These are phyloP conservation scores for Xylariaceae sp. DNA, from an alignment of 2,329 filamentous ascomycete species.

Conservation along the genomic window DNA sequence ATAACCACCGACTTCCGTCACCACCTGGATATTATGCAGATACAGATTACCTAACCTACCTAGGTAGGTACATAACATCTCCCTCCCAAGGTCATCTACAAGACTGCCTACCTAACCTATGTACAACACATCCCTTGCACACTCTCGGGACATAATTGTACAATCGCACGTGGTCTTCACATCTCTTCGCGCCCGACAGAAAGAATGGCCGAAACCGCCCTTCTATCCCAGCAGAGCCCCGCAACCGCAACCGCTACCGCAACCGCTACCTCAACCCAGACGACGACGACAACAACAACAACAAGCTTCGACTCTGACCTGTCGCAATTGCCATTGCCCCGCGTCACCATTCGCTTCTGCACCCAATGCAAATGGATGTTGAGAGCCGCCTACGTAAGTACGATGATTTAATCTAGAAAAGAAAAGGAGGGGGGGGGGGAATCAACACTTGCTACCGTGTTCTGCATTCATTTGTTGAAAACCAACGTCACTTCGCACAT, in stretches of 20 bases:
- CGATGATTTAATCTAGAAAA: not conserved
- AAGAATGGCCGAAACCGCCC: constrained; percentile 24
- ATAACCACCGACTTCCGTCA: no score
- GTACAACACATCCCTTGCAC: not conserved
- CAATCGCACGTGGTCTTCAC: no score
- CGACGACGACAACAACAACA: not conserved
- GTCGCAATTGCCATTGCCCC: constrained; percentile 48
- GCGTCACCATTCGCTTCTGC: constrained; percentile 85
- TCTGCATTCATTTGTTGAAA: no score
- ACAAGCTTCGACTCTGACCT: constrained; percentile 5
- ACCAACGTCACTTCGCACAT: no score
- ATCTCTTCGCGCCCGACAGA: not conserved
- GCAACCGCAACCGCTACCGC: constrained; percentile 3
- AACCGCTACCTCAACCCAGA: not conserved
- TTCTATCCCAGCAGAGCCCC: constrained; percentile 15
- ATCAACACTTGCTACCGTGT: no score
- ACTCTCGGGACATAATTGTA: no score
- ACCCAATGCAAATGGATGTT: constrained; percentile 94
- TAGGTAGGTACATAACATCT: no score
- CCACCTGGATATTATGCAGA: no score
- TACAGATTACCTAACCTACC: no score
- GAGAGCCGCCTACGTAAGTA: constrained; percentile 72
- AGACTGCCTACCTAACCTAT: not conserved
- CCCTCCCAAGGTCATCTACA: no score
- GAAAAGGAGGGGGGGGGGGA: no score